Evolutionary conservation across 805 yeast species (phyloP), one percentile per base, ranked within the genome.

Genomic region (Spathaspora girioi): DNA sequence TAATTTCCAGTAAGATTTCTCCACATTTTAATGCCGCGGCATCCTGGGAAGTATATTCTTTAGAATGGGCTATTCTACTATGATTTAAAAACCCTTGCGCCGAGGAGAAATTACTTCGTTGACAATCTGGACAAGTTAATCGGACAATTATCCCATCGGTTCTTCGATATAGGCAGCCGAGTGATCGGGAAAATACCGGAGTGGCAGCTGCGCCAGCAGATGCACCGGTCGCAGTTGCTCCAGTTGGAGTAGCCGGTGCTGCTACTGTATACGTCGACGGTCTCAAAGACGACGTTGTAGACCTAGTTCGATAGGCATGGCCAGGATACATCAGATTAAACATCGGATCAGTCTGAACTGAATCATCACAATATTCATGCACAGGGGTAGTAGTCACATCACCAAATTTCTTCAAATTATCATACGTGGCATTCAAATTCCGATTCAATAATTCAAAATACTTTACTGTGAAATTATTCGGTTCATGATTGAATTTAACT

Each of bases 41-140:
- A 54, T 85, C 90, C 59, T 87, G 93, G 8, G 86, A 81, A 5
- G 84, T 78, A 55, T 79, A 87, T 51, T 84, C 89, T 50, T 78
- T 80, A n/a, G 80, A 70, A 63, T 88, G 96, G 8, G 91, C 87
- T 23, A 86, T 77, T 52, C 94, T 73, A 49, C 86, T 80, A 64
- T 88, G 96, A 63, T 87, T 88, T 38, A 87, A 75, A 57, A 88
- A 86, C 14, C 94, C 94, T 62, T 88, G 94, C 0, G 91, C 89
- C 12, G 87, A 81, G 8, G 89, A 83, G 61, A 88, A 88, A 54
- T 86, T 87, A 42, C 82, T 76, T 48, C 92, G 66, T 10, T 73
- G 77, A 66, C 96, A 88, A 47, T 76, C 79, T 1, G 83, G 80
- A 63, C 96, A 88, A 8, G 82, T 82, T 38, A 88, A 73, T 46